Percentiles rank a stretch among this genome's conserved stretches.
phyloP scores from a whole-genome alignment of 441 rosid genomes.

The Corymbia citriodora region DNA sequence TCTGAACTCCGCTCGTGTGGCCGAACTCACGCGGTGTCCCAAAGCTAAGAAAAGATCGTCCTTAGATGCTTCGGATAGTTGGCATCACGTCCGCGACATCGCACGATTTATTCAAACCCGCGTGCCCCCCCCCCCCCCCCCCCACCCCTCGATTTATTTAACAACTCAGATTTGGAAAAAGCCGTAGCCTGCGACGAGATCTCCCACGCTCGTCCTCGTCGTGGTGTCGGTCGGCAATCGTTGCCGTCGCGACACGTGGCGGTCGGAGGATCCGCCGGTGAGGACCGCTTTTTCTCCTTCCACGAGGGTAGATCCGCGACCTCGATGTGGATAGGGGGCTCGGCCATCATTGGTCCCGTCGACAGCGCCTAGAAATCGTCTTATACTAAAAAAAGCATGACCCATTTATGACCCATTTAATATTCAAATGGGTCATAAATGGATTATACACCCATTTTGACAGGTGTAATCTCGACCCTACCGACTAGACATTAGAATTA shows the following conservation, averaged over 20 bases:
- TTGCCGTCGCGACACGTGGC: neutral
- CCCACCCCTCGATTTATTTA: neutral
- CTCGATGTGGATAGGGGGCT: neutral
- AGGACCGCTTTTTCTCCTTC: neutral
- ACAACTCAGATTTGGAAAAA: neutral
- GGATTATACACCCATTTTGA: no score
- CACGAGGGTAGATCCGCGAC: neutral
- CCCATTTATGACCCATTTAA: no score
- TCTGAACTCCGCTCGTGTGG: neutral
- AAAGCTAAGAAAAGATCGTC: neutral
- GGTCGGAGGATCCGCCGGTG: neutral
- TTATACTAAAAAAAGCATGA: no score
- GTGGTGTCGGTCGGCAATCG: neutral
- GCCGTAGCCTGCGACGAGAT: no score
- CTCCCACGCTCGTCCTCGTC: neutral
- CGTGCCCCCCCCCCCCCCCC: neutral
- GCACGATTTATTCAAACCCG: neutral
- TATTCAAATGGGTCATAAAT: no score
- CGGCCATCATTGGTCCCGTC: no score
- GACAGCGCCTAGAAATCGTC: no score
- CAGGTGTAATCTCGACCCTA: neutral
- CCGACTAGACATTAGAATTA: neutral
- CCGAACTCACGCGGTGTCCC: neutral
- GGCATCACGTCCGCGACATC: neutral
- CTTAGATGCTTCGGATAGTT: neutral